Evolutionary conservation across 2,329 filamentous ascomycete genomes (phyloP).

Genomic region (Aspergillus versicolor): DNA sequence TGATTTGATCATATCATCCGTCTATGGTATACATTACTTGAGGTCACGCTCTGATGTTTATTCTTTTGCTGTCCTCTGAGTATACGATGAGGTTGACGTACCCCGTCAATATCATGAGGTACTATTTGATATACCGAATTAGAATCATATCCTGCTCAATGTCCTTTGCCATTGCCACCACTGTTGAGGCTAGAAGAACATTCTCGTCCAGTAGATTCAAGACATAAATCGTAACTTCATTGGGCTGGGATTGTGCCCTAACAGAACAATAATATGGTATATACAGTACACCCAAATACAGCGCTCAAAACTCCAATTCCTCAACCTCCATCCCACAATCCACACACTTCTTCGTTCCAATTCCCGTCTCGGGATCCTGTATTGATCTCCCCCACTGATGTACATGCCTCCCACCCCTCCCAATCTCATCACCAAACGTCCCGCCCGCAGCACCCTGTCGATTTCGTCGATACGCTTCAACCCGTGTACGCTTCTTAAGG

Average conservation of each 20-base stretch:
- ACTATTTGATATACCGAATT: neutral
- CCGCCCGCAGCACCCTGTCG: slow-evolving; percentile 51
- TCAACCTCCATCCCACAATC: slow-evolving; percentile 69
- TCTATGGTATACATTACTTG: neutral
- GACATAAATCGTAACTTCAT: no score
- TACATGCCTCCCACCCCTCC: slow-evolving; percentile 69
- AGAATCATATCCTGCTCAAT: no score
- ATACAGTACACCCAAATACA: no score
- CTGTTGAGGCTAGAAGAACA: no score
- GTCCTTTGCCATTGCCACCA: no score
- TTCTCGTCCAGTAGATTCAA: no score
- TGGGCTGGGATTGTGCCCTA: no score
- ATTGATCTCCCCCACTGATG: slow-evolving; percentile 76
- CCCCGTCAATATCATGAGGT: neutral
- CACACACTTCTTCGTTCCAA: slow-evolving; percentile 68
- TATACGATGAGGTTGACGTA: neutral
- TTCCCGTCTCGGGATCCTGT: slow-evolving; percentile 57
- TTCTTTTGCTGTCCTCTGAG: neutral
- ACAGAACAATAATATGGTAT: no score
- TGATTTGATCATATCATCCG: neutral
- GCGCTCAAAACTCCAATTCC: slow-evolving; percentile 58
- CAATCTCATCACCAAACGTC: slow-evolving; percentile 75
- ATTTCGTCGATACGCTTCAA: slow-evolving; percentile 81
- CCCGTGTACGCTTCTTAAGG: slow-evolving; percentile 87
- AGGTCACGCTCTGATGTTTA: neutral